Conservation (phyloP, 352 stramenopile genomes). For the Saprolegnia diclina region DNA sequence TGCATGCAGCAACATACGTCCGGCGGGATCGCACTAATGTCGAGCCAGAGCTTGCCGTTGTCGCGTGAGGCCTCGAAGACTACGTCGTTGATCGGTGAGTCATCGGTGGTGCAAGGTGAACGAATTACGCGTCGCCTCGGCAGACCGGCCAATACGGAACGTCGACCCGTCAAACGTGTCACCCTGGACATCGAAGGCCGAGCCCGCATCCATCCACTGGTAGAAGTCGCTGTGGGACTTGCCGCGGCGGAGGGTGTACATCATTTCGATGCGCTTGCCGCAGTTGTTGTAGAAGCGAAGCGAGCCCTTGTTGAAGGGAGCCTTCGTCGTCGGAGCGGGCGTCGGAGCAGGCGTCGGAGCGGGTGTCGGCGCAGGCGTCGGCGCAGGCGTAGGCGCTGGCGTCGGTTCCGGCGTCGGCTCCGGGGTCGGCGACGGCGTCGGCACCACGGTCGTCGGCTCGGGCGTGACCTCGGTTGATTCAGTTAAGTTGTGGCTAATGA, state of each 20-base stretch:
- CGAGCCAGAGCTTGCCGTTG: conserved; percentile 31
- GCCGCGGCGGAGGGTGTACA: conserved; percentile 5
- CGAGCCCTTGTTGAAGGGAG: neutral
- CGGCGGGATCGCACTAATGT: conserved; percentile 36
- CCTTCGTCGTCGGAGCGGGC: neutral
- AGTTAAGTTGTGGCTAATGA: conserved; percentile 5
- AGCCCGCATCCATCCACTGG: neutral
- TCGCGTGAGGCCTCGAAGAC: conserved; percentile 32
- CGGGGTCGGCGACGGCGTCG: neutral
- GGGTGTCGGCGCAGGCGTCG: neutral
- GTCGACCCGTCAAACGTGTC: conserved; percentile 8
- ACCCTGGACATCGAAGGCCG: neutral
- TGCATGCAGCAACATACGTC: conserved; percentile 5
- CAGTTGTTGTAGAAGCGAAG: conserved; percentile 23
- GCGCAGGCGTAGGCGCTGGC: neutral
- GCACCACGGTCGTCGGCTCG: neutral
- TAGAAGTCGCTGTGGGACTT: conserved; percentile 14
- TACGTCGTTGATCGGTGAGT: neutral
- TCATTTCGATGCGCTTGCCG: conserved; percentile 15
- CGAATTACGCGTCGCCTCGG: conserved; percentile 25
- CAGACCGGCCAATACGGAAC: conserved; percentile 12
- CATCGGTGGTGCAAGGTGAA: neutral
- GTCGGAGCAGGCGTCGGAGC: neutral
- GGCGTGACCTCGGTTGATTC: neutral
- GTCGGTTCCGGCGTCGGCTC: neutral